phyloP scores from a whole-genome alignment of 169 alveolate species.

The Babesia gibsoni region DNA sequence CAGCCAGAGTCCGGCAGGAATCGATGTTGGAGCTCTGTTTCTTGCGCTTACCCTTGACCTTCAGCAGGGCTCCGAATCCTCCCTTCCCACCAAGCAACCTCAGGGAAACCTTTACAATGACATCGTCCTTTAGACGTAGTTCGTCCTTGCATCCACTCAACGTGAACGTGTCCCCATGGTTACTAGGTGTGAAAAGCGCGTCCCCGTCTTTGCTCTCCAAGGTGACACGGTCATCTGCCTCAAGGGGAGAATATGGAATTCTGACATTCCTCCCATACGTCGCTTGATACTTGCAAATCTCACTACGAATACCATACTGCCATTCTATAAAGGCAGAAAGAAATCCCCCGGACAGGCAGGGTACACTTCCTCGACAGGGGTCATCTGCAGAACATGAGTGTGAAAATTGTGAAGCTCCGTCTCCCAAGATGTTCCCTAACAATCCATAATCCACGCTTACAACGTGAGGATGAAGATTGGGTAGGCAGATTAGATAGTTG shows the following conservation, averaged over 20 bases:
- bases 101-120: conserved; percentile 16
- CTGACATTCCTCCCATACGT: too few species aligned
- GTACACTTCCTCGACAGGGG: conserved; percentile 8
- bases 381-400: conserved; percentile 6
- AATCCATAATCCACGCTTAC: background rate
- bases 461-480: background rate
- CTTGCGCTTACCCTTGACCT: conserved; percentile 32
- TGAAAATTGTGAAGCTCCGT: background rate
- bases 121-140: background rate
- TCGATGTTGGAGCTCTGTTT: conserved; percentile 51
- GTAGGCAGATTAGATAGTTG: background rate
- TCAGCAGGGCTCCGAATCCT: conserved; percentile 61
- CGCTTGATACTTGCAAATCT: too few species aligned
- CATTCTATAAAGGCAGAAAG: background rate
- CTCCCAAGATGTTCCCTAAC: background rate
- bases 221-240: too few species aligned
- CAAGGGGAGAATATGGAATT: too few species aligned
- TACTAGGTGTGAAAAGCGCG: too few species aligned
- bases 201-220: too few species aligned
- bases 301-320: background rate
- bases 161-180: too few species aligned
- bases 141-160: too few species aligned
- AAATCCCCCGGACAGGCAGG: background rate
- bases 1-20: conserved; percentile 58
- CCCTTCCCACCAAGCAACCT: conserved; percentile 63